Evolutionary conservation across 2,329 filamentous ascomycete species (phyloP).

Genomic region (Phaeosphaeriaceae sp.): DNA sequence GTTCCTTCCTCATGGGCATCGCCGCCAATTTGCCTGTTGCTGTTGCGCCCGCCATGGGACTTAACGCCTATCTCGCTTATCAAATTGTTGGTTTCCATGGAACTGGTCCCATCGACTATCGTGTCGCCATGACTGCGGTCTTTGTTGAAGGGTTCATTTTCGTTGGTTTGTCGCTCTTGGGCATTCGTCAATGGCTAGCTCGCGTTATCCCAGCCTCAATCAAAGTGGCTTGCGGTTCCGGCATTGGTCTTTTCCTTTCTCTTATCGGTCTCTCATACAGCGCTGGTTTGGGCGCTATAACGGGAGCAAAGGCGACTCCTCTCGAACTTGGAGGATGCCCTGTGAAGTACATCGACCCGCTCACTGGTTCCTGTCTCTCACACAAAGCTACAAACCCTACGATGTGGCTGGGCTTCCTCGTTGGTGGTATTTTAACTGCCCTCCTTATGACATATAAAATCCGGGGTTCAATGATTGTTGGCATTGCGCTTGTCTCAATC

Average conservation of each 20-base stretch:
- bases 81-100: slow-evolving; percentile 81
- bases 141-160: slow-evolving; percentile 91
- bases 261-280: slow-evolving; percentile 80
- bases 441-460: slow-evolving; percentile 84
- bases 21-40: slow-evolving; percentile 81
- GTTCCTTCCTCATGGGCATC: slow-evolving; percentile 80
- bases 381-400: slow-evolving; percentile 81
- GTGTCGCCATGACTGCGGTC: slow-evolving; percentile 80
- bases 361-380: slow-evolving; percentile 63
- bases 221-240: slow-evolving; percentile 88
- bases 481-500: slow-evolving; percentile 82
- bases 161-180: slow-evolving; percentile 74
- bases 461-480: slow-evolving; percentile 83
- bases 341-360: slow-evolving; percentile 51
- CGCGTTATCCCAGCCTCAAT: slow-evolving; percentile 74
- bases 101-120: slow-evolving; percentile 69
- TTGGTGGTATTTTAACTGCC: slow-evolving; percentile 79
- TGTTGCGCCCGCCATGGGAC: slow-evolving; percentile 75
- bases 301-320: slow-evolving; percentile 70
- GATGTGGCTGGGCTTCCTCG: slow-evolving; percentile 90
- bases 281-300: slow-evolving; percentile 80
- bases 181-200: slow-evolving; percentile 72
- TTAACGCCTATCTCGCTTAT: slow-evolving; percentile 91
- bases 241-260: slow-evolving; percentile 84
- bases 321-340: slow-evolving; percentile 78